Conservation (phyloP, 2,329 filamentous ascomycete genomes). For the Talaromyces piceae region DNA sequence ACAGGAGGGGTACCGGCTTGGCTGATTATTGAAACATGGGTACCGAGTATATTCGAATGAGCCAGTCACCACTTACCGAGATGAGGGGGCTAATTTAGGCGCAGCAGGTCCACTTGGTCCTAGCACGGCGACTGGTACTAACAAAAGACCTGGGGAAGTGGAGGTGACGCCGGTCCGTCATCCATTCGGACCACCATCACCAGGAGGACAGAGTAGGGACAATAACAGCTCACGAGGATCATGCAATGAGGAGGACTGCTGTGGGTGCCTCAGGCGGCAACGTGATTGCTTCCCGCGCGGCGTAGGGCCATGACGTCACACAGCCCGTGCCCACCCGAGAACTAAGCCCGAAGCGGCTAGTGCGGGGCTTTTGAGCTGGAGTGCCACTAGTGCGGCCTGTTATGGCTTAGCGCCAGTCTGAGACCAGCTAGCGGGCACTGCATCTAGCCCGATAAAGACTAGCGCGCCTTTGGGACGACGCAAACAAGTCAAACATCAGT, state of each 20-base stretch:
- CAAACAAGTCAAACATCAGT: too few species aligned
- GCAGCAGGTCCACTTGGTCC: background rate
- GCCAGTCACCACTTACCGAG: too few species aligned
- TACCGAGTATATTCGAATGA: too few species aligned
- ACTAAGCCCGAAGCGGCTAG: background rate
- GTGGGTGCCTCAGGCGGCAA: background rate
- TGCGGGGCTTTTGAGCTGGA: background rate
- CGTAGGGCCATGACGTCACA: conserved; percentile 1
- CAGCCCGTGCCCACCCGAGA: background rate
- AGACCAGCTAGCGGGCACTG: background rate
- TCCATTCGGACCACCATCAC: too few species aligned
- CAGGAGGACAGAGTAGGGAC: too few species aligned
- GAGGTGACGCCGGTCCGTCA: too few species aligned
- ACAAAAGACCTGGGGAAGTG: background rate
- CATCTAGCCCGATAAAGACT: background rate
- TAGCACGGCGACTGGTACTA: too few species aligned
- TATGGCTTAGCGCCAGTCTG: background rate
- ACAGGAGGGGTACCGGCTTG: background rate
- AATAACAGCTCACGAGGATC: too few species aligned
- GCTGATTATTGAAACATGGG: background rate
- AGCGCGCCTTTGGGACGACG: too few species aligned
- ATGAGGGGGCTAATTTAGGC: background rate
- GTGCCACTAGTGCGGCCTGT: background rate
- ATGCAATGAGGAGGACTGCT: too few species aligned
- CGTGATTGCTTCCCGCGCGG: background rate